These are phyloP conservation scores for Erodium maritimum DNA, from an alignment of 345 rosid genomes.

Conservation along the genomic window DNA sequence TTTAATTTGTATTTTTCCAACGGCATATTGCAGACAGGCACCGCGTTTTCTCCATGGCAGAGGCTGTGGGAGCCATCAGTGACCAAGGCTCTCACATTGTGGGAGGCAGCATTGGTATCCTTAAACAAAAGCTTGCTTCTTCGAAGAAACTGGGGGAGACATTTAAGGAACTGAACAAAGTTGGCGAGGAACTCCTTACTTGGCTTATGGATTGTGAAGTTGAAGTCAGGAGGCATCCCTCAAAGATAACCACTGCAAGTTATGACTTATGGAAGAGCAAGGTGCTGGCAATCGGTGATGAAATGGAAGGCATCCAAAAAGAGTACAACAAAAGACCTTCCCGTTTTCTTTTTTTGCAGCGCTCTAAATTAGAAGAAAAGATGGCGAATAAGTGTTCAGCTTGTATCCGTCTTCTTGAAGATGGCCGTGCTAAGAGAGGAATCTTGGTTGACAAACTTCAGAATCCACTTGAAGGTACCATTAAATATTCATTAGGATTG, in stretches of 20 bases:
- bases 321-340: too few species aligned
- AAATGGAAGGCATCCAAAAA: background rate
- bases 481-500: too few species aligned
- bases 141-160: background rate
- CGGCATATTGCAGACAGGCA: too few species aligned
- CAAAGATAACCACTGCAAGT: background rate
- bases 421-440: background rate
- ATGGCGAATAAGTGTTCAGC: background rate
- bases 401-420: background rate
- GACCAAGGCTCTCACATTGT: background rate
- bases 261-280: background rate
- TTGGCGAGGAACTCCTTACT: background rate
- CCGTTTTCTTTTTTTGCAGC: background rate
- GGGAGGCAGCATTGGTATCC: background rate
- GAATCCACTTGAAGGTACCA: too few species aligned
- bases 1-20: too few species aligned
- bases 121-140: background rate
- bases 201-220: background rate
- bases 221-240: background rate
- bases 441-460: background rate
- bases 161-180: background rate
- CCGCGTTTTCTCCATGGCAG: too few species aligned
- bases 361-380: background rate
- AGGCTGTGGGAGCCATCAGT: background rate
- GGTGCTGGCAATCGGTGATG: background rate